Evolutionary conservation across 78 protist species (phyloP), one percentile per base, ranked within the genome.

Genomic region (Protostelium mycophagum): DNA sequence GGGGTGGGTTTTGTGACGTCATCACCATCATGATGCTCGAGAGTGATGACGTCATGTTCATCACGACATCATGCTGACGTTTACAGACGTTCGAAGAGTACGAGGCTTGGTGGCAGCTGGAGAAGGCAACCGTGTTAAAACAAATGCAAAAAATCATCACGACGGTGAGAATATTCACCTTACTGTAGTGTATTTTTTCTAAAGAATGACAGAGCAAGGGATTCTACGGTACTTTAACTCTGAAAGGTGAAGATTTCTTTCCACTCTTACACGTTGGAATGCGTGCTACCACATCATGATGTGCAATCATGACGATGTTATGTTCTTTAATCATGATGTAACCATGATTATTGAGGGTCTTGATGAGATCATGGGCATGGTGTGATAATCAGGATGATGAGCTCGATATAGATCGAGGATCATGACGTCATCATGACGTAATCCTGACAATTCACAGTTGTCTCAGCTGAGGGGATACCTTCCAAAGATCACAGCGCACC

Each of bases 241-340:
- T 51, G 73, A 51, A 51, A 51, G 73, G 73, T 51, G 73, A 51
- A n/a, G n/a, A n/a, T n/a, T n/a, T n/a, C n/a, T n/a, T n/a, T n/a
- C n/a, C n/a, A n/a, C n/a, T n/a, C n/a, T n/a, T n/a, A n/a, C n/a
- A n/a, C n/a, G n/a, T n/a, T n/a, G n/a, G n/a, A n/a, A n/a, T n/a
- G n/a, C n/a, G n/a, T n/a, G n/a, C n/a, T n/a, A n/a, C n/a, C n/a
- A n/a, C n/a, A n/a, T n/a, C n/a, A n/a, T n/a, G n/a, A n/a, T n/a
- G n/a, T n/a, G n/a, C n/a, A n/a, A n/a, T n/a, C n/a, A n/a, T n/a
- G n/a, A n/a, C n/a, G n/a, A n/a, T n/a, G n/a, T n/a, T n/a, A n/a
- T n/a, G n/a, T n/a, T n/a, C n/a, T n/a, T n/a, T n/a, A n/a, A n/a
- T n/a, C n/a, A n/a, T n/a, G n/a, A n/a, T n/a, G n/a, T n/a, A n/a